Base-by-base conservation (phyloP, 495 filamentous ascomycete species). In the Hyphodiscus hymeniophilus region DNA sequence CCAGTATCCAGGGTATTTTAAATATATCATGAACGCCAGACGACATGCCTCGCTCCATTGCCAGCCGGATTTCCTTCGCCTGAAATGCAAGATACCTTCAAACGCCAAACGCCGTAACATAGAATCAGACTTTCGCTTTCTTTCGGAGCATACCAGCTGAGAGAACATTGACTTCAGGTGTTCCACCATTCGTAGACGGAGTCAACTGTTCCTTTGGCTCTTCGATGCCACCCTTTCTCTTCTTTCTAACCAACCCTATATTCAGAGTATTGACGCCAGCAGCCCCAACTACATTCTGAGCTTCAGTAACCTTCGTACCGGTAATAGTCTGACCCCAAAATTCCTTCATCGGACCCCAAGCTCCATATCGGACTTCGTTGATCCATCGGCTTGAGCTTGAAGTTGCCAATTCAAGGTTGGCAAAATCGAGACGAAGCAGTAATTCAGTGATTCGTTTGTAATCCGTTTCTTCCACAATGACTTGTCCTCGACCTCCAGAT, bases 401-500 rank as follows among this genome's bases (percentile, higher is more conserved):
- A 12, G 66, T 65, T 4, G 88, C 83, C n/a, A 84, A 74, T 2
- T 80, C 72, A 20, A 81, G 54, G 30, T 79, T 82, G 10, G 79
- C 80, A 64, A 96, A 96, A 61, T 96, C 87, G 12, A 90, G 76
- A 20, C 83, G 77, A n/a, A 95, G 74, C 1, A 98, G 70, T 28
- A 87, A 66, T 54, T 94, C 84, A 47, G 80, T 77, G n/a, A 82
- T 77, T 8, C 78, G 73, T 49, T 85, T 82, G 66, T 95, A 98
- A 32, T 80, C 78, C 44, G 72, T 72, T 30, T 87, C 81, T 31
- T 72, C 72, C 7, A 95, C 70, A 2, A 94, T 67, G 7, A 84
- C 71, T 16, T 84, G 69, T 7, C 86, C 88, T 33, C 87, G 73
- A 38, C 81, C 81, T 22, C 73, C 65, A 16, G 69, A 55, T 4